Evolutionary conservation across 371 early-diverging fungal genomes (phyloP), one percentile per base, ranked within the genome.

Genomic region (Lichtheimia ramosa): DNA sequence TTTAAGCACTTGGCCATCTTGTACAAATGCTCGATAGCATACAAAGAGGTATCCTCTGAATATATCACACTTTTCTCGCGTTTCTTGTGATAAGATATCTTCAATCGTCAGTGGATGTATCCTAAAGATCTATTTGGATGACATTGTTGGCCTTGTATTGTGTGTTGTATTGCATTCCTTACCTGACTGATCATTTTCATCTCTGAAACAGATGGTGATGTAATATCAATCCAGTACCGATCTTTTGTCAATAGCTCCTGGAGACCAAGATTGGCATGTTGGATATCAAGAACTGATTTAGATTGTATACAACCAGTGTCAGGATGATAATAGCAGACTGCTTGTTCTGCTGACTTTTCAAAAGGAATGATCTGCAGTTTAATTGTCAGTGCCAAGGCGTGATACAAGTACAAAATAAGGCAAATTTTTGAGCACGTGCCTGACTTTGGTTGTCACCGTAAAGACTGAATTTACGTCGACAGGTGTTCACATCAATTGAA

Each of bases 171-270:
- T 25, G 5, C 25, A 25, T 25, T 58, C 51, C 57, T 58, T 70
- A 84, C 82, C 64, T 84, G 83, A 56, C 86, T 83, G 21, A 92
- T 67, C 16, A 77, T 67, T 24, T 83, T 77, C 86, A 96, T 91
- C 65, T 96, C 97, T 12, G 79, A 73, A 24, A 82, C 70, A 3
- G 92, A 87, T 0, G 96, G 94, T 3, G 84, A 80, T 13, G 86
- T 78, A n/a, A 96, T 84, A 64, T 96, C 94, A 14, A 96, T 73
- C 97, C 97, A 95, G 68, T 92, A 94, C 58, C 79, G 84, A n/a
- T 82, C 84, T 43, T 81, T 77, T 20, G 75, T 63, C 40, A 88
- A 65, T 51, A 86, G 67, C 15, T 71, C 70, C 10, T 77, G 72
- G 2, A 86, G 51, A 0, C 74, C 66, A 40, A 59, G 18, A 10